Percentiles rank a stretch among this genome's conserved stretches.
Evolutionary conservation across 2,329 filamentous ascomycete species (phyloP).

Genomic region (Zasmidium angulare): DNA sequence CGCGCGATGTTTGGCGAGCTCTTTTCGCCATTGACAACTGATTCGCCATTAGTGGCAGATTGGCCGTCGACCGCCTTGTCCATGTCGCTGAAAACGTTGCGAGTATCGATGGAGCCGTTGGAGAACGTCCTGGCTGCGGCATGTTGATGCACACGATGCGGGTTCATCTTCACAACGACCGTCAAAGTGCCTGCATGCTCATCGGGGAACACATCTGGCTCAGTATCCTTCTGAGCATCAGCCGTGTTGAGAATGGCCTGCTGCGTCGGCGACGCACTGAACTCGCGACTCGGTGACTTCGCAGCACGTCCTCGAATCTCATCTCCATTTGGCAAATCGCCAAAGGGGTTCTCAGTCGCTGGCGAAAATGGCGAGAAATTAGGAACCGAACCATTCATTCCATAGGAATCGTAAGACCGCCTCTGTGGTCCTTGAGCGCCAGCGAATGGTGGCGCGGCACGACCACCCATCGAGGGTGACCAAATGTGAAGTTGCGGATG

Average conservation of each 20-base stretch:
- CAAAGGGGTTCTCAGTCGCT: conserved; percentile 17
- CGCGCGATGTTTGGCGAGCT: conserved; percentile 12
- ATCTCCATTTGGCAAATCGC: conserved; percentile 27
- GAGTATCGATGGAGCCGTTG: conserved; percentile 57
- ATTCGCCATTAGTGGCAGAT: conserved; percentile 38
- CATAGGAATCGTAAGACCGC: conserved; percentile 28
- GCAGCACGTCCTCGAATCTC: conserved; percentile 29
- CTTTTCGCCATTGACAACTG: conserved; percentile 26
- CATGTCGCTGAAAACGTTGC: conserved; percentile 51
- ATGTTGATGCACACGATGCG: conserved; percentile 39
- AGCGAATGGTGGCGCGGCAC: conserved; percentile 26
- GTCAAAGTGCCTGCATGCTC: conserved; percentile 53
- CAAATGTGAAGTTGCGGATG: conserved; percentile 40
- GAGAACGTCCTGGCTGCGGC: conserved; percentile 52
- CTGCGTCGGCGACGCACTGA: conserved; percentile 19
- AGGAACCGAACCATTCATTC: conserved; percentile 28
- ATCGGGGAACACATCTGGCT: conserved; percentile 52
- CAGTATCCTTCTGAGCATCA: conserved; percentile 24
- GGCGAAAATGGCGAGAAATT: conserved; percentile 24
- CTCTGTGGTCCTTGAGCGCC: conserved; percentile 20
- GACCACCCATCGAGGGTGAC: conserved; percentile 27
- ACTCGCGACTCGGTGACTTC: conserved; percentile 33
- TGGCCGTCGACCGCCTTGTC: conserved; percentile 35
- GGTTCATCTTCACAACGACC: conserved; percentile 49
- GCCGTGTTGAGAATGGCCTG: conserved; percentile 16